Conservation (phyloP, 1,284 basidiomycete genomes). For the Inonotus obliquus region DNA sequence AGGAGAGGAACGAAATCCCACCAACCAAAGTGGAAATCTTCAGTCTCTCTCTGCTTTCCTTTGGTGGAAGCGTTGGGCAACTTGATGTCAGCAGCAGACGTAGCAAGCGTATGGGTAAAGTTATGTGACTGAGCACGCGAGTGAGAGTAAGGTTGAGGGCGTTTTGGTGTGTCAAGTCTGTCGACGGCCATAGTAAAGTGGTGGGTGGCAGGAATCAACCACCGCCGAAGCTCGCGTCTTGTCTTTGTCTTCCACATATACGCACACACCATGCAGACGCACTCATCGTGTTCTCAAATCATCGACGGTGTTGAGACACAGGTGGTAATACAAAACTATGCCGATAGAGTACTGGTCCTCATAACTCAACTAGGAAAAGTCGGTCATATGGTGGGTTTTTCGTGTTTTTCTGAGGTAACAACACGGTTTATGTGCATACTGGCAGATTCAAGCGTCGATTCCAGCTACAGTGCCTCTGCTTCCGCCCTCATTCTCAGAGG, state of each 20-base stretch:
- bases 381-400: conserved; percentile 65
- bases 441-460: conserved; percentile 77
- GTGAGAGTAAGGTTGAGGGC: conserved; percentile 3
- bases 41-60: conserved; percentile 51
- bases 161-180: background rate
- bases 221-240: background rate
- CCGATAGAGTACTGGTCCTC: conserved; percentile 75
- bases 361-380: conserved; percentile 87
- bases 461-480: conserved; percentile 62
- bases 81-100: conserved; percentile 3
- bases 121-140: conserved; percentile 5
- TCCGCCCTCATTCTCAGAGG: conserved; percentile 34
- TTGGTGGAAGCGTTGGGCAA: conserved; percentile 30
- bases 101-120: background rate
- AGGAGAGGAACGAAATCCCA: conserved; percentile 64
- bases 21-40: conserved; percentile 60
- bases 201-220: background rate
- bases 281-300: conserved; percentile 31
- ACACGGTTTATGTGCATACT: background rate
- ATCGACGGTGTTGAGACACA: conserved; percentile 65
- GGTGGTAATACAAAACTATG: conserved; percentile 71
- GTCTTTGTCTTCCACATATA: background rate
- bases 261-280: conserved; percentile 20
- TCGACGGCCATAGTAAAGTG: background rate
- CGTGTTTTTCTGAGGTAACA: background rate